phyloP scores from a whole-genome alignment of 2,329 filamentous ascomycete species.

The Pyrenochaeta sp. region DNA sequence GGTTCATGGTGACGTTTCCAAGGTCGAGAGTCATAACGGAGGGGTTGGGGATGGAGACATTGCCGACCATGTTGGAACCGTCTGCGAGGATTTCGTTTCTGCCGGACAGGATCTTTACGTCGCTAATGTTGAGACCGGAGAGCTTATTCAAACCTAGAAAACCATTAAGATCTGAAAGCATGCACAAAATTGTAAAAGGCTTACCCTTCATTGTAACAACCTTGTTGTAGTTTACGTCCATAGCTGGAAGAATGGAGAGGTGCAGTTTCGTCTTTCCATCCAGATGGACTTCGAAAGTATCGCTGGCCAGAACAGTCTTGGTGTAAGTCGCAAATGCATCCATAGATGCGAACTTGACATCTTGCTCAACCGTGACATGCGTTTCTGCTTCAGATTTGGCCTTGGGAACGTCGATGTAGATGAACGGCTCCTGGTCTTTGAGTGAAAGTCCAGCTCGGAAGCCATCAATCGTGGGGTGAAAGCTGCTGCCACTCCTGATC shows the following conservation, averaged over 20 bases:
- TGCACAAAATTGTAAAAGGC: conserved; percentile 2
- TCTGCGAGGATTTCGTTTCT: conserved; percentile 46
- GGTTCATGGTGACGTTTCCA: conserved; percentile 71
- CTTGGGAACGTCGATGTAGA: conserved; percentile 56
- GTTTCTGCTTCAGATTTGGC: conserved; percentile 55
- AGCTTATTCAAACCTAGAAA: conserved; percentile 65
- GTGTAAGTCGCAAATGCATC: conserved; percentile 61
- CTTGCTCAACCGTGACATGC: conserved; percentile 54
- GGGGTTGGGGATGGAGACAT: conserved; percentile 68
- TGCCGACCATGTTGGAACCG: conserved; percentile 69
- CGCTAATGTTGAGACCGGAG: conserved; percentile 60
- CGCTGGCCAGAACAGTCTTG: conserved; percentile 57
- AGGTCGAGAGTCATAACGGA: conserved; percentile 71
- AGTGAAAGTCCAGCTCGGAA: conserved; percentile 64
- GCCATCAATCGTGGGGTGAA: conserved; percentile 62
- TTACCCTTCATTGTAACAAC: conserved; percentile 65
- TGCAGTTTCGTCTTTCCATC: conserved; percentile 63
- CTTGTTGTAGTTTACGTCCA: conserved; percentile 64
- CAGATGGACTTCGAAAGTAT: conserved; percentile 60
- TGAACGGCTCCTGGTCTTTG: conserved; percentile 52
- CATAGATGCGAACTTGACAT: conserved; percentile 53
- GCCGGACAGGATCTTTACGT: conserved; percentile 59
- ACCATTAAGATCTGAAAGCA: conserved; percentile 2
- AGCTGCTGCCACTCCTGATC: conserved; percentile 59
- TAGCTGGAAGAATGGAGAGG: conserved; percentile 59